Conservation (phyloP, 169 alveolate species). For the Cytauxzoon felis region DNA sequence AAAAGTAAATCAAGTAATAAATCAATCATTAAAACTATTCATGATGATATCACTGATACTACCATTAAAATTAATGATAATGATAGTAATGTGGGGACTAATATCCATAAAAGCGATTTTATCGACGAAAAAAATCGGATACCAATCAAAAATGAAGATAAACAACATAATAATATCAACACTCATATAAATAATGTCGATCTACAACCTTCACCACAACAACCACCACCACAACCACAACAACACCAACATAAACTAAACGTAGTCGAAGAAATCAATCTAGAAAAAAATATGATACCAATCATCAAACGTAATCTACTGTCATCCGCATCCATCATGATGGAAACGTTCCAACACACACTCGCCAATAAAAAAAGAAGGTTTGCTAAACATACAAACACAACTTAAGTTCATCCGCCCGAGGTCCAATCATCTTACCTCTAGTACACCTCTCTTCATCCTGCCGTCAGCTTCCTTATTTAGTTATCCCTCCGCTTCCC, state of each 20-base stretch:
- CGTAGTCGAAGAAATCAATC: conserved; percentile 32
- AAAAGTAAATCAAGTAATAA: too few relatives aligned
- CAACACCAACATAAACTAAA: conserved; percentile 7
- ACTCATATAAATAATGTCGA: background rate
- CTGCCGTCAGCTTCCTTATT: too few relatives aligned
- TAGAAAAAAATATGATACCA: conserved; percentile 3
- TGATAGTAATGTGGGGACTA: too few relatives aligned
- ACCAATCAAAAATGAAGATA: too few relatives aligned
- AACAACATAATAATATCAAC: background rate
- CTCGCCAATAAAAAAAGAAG: conserved; percentile 19
- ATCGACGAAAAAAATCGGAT: too few relatives aligned
- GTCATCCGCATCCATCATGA: conserved; percentile 20
- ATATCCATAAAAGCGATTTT: too few relatives aligned
- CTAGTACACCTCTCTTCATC: too few relatives aligned
- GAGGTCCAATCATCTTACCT: too few relatives aligned
- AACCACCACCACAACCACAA: background rate
- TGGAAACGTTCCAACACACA: conserved; percentile 35
- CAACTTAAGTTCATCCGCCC: background rate
- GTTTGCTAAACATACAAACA: conserved; percentile 1
- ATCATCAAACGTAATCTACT: background rate
- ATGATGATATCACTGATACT: too few relatives aligned
- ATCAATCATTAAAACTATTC: too few relatives aligned
- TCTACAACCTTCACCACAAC: background rate
- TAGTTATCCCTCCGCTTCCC: too few relatives aligned
- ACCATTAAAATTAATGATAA: too few relatives aligned